Base-by-base conservation (phyloP, 2,329 filamentous ascomycete genomes). In the Tolypocladium capitatum region DNA sequence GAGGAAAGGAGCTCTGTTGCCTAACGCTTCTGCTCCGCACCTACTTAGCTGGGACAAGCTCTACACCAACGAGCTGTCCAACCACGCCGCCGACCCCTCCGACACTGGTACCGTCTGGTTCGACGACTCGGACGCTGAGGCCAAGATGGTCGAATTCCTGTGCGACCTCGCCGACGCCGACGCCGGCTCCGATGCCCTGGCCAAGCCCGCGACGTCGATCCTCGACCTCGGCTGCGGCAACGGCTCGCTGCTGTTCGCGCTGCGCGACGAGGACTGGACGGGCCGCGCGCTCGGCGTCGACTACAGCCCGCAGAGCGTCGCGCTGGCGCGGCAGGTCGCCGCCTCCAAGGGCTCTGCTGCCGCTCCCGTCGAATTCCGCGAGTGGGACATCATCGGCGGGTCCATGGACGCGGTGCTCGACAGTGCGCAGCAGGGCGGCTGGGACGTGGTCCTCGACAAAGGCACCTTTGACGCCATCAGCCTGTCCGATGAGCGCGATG, bases 91-190 rank as follows among this genome's bases (percentile, higher is more conserved):
- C 52, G 80, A 94, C 67, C 80, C 86, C 10, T 67, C 76, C 48
- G 86, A 95, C 70, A 84, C 84, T 50, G 91, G 91, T 55, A 94
- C 89, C 30, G 81, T 92, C 58, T 98, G 92, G 92, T 98, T 98
- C 75, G 84, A 89, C 63, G 92, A 97, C 68, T 86, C 88, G 31
- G 81, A 84, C 60, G 92, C 92, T 52, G 87, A 95, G 60, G 74
- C 81, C 52, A 90, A 90, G 60, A 80, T 94, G 50, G 67, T 94
- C 24, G 64, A 70, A 10, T 89, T 84, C 62, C 75, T 94, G 61
- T 78, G 52, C 56, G 55, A 38, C 38, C 46, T 43, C 33, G 46
- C 24, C 24, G 24, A 24, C 24, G 24, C 24, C 45, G 35, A 24
- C 43, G 14, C 28, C 42, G 30, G 16, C 21, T 13, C 20, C 38